These are phyloP conservation scores for Aspergillus haitiensis DNA, from an alignment of 495 filamentous ascomycete species.

Conservation along the genomic window DNA sequence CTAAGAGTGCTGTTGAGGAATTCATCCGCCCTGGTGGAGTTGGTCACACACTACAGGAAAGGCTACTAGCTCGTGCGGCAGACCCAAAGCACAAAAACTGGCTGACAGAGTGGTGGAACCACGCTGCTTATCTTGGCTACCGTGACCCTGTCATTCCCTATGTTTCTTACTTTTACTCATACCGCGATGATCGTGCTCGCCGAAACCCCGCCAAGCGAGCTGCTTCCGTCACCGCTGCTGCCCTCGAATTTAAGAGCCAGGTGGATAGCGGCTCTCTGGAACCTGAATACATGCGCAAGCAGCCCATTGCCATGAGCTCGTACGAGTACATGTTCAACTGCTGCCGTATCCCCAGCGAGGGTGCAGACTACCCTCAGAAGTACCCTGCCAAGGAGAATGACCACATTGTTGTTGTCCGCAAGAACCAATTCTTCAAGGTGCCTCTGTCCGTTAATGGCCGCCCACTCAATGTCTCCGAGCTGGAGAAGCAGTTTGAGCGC, in stretches of 20 bases:
- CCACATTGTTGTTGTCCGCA: slow-evolving; percentile 85
- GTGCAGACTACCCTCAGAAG: slow-evolving; percentile 81
- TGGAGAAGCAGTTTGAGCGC: slow-evolving; percentile 82
- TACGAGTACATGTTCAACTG: slow-evolving; percentile 99
- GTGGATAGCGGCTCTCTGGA: slow-evolving; percentile 83
- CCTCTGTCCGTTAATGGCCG: slow-evolving; percentile 71
- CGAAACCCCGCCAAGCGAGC: slow-evolving; percentile 90
- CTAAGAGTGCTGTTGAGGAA: slow-evolving; percentile 76
- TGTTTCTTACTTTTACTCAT: slow-evolving; percentile 99
- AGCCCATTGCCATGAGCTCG: slow-evolving; percentile 94
- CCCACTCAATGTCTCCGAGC: slow-evolving; percentile 80
- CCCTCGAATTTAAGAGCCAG: slow-evolving; percentile 89
- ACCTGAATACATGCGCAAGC: slow-evolving; percentile 96
- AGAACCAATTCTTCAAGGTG: slow-evolving; percentile 96
- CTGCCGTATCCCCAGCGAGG: slow-evolving; percentile 80
- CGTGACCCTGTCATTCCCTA: slow-evolving; percentile 97
- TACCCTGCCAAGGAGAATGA: slow-evolving; percentile 71
- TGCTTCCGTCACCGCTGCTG: slow-evolving; percentile 80
- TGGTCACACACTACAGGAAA: slow-evolving; percentile 84
- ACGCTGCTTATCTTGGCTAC: slow-evolving; percentile 85
- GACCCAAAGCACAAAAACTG: slow-evolving; percentile 89
- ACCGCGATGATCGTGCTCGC: slow-evolving; percentile 86
- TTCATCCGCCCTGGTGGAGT: slow-evolving; percentile 80
- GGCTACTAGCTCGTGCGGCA: slow-evolving; percentile 76
- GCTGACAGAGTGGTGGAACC: slow-evolving; percentile 98